Percentiles rank a stretch among this genome's conserved stretches.
phyloP scores from a whole-genome alignment of 495 filamentous ascomycete genomes.

The Corynascus novoguineensis region DNA sequence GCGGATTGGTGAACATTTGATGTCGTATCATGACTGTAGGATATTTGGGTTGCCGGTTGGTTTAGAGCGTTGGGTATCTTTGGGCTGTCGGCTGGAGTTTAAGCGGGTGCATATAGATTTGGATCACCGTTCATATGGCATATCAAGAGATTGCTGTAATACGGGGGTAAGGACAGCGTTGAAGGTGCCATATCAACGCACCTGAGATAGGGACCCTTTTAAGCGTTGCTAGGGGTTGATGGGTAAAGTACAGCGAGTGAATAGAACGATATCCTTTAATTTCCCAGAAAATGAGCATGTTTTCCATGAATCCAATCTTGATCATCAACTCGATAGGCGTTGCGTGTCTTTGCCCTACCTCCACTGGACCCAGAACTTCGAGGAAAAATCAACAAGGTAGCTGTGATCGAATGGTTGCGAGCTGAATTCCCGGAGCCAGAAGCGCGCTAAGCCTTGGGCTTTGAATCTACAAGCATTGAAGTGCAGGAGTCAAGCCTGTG shows the following conservation, averaged over 20 bases:
- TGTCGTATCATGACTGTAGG: not conserved
- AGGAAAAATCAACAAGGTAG: too few relatives aligned
- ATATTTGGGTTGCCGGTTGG: not conserved
- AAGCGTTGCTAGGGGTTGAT: not conserved
- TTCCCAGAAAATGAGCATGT: too few relatives aligned
- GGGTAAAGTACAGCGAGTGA: not conserved
- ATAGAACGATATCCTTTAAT: not conserved
- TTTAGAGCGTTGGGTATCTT: not conserved
- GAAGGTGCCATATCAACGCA: not conserved
- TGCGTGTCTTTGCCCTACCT: too few relatives aligned
- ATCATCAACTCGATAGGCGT: too few relatives aligned
- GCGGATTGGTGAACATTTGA: not conserved
- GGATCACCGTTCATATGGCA: not conserved
- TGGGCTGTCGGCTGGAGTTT: not conserved
- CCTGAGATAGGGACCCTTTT: not conserved
- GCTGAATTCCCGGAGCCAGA: too few relatives aligned
- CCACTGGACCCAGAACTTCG: too few relatives aligned
- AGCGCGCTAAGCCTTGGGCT: too few relatives aligned
- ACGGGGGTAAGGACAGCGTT: not conserved
- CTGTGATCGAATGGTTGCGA: too few relatives aligned
- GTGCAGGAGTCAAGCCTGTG: too few relatives aligned
- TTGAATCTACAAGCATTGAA: too few relatives aligned
- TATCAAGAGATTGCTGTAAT: not conserved
- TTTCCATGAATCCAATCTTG: too few relatives aligned
- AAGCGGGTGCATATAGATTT: slow-evolving; percentile 7